Evolutionary conservation across 176 grass and related monocot genomes (phyloP).

Genomic region (Rhynchospora tenuis): DNA sequence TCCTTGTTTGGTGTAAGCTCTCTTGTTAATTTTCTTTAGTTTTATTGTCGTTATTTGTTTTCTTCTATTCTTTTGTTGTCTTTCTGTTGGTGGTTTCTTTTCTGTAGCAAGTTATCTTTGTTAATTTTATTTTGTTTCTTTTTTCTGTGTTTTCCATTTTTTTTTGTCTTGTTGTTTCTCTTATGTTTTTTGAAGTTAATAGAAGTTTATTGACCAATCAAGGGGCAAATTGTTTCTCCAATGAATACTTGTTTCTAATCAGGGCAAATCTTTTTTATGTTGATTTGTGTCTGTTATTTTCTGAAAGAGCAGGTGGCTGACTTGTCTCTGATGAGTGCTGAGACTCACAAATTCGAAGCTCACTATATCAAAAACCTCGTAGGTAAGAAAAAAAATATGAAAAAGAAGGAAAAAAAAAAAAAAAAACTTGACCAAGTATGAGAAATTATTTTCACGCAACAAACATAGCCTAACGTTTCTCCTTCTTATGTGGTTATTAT

Average conservation of each 20-base stretch:
- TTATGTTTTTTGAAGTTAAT: background rate
- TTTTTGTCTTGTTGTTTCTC: background rate
- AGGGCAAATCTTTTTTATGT: background rate
- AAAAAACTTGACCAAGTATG: background rate
- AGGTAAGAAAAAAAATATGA: constrained; percentile 33
- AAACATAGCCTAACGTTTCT: constrained; percentile 1
- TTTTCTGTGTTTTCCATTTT: background rate
- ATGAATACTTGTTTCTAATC: background rate
- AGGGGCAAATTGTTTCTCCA: background rate
- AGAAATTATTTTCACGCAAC: background rate
- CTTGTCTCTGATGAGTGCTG: constrained; percentile 46
- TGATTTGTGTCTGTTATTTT: constrained; percentile 3
- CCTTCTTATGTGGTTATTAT: constrained; percentile 12
- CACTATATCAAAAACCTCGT: constrained; percentile 77
- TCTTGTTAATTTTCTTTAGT: background rate
- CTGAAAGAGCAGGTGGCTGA: constrained; percentile 60
- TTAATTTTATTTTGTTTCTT: background rate
- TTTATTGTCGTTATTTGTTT: background rate
- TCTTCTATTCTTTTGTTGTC: too few relatives aligned
- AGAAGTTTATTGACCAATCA: background rate
- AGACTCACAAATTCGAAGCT: constrained; percentile 74
- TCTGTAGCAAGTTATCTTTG: too few relatives aligned
- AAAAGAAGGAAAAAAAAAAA: too few relatives aligned
- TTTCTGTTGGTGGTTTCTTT: too few relatives aligned
- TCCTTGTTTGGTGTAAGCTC: constrained; percentile 92